Evolutionary conservation across 2,329 filamentous ascomycete species (phyloP), one percentile per base, ranked within the genome.

Genomic region (Aspergillus carbonarius): DNA sequence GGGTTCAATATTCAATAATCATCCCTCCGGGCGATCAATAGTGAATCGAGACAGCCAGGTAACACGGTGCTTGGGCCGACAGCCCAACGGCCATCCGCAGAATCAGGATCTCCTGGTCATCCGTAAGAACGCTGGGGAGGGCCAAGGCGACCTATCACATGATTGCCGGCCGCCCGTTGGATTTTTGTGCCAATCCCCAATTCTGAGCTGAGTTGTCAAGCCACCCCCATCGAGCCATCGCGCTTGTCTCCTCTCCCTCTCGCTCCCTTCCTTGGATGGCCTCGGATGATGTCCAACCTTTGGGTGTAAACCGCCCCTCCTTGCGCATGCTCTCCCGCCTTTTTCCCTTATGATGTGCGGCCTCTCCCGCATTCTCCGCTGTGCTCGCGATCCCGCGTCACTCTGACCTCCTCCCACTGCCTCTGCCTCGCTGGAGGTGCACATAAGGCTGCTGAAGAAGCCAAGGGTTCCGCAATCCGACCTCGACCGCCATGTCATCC

Each of bases 311-410:
- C 61, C 56, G 50, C 54, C 58, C 58, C 60, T 62, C 58, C 61
- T 65, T 67, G 61, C 59, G 56, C 61, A 54, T 60, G 55, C 58
- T 57, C 62, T 50, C 55, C 60, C 54, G 61, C 57, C 60, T 47
- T 62, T 48, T 63, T 57, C 57, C 61, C 66, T 68, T 72, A 73
- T 72, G 65, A 74, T 74, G 71, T 63, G 62, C 66, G 64, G 63
- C 64, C 63, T 63, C 62, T 64, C 64, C 65, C 56, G 62, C 64
- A 62, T 60, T 65, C 63, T 66, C 61, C 62, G 57, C 63, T 61
- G 59, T 61, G 61, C 58, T 65, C 65, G 68, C 68, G 70, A 70
- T 62, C 55, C 66, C 72, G 70, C 70, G 70, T 67, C 63, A 62
- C 62, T 62, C 53, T 67, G 60, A 63, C 54, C 57, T 52, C 65